Base-by-base conservation (phyloP, 2,329 filamentous ascomycete species). In the Coniella lustricola region DNA sequence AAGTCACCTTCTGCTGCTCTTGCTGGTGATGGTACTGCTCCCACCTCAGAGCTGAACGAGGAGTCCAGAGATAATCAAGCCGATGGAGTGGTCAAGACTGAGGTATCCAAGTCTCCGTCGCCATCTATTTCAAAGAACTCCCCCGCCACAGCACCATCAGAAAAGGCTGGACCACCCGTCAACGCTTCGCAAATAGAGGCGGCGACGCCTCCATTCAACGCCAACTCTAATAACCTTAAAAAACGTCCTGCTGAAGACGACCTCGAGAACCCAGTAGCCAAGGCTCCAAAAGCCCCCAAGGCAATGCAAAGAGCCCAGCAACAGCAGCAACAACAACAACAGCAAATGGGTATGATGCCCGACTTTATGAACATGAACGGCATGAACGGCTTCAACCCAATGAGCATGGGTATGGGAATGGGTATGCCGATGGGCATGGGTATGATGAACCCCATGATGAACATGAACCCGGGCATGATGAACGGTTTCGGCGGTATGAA, bases 191-290 rank as follows among this genome's bases (percentile, higher is more conserved):
- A 54, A 61, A 58, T 47, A 56, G 59, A 21, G 49, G 55, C n/a
- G n/a, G n/a, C 59, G 12, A 29, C 25, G 25, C 25, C 25, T 29
- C 25, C 25, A 29, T 29, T 36, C 14, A 35, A 29, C 14, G 51
- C 51, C 36, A 54, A 60, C n/a, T 46, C 51, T 16, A 52, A 10
- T 18, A 52, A 67, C 49, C 70, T 79, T 21, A 93, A 87, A 69
- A 98, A 97, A 70, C 82, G 93, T 18, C 78, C 85, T 10, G 89
- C 90, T 13, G 88, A 91, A 32, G 84, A 90, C 45, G 74, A 74
- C 29, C 68, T 77, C 7, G 79, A 82, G 57, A 82, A 84, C 56
- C 79, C 77, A 60, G 77, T 83, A 36, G 77, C 81, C 40, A 84
- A 83, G 57, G 78, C 83, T 35, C 78, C 81, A 39, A 84, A 83